Evolutionary conservation across 73 alveolate species (phyloP), one percentile per base, ranked within the genome.

Genomic region (Blepharisma stoltei): DNA sequence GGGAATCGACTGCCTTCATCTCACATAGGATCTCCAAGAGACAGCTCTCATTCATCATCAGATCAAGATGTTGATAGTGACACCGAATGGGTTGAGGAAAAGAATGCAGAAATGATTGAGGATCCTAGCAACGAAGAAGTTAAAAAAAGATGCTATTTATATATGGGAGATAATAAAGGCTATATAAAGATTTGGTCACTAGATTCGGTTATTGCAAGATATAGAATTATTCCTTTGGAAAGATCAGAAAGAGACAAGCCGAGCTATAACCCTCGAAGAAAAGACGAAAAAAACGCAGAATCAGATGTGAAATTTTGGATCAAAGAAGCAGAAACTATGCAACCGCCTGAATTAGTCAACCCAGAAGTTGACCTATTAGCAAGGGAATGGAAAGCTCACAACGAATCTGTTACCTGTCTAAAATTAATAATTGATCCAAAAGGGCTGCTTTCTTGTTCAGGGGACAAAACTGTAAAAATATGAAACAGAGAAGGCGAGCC

Each of bases 141-240:
- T 47, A 68, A 68, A 32, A 45, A 70, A 41, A 67, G 78, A 45
- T 53, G 50, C 4, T 68, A 47, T 76, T 66, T 89, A 25, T 92
- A 92, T 68, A 78, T 89, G 46, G 96, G 95, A 20, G 97, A 92
- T 86, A 71, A 88, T 6, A 83, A 89, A 70, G 97, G 97, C 6
- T 89, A 78, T 55, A 79, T 92, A 68, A 92, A 92, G 46, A 79
- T 89, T 7, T 82, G 95, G 93, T 79, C 78, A 70, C 77, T 89
- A 66, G 77, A 91, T 0, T 76, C 66, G 38, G 48, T 84, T 38
- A 37, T 80, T 21, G 47, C 32, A n/a, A 80, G 67, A 46, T 80
- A 81, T 25, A 52, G 66, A 6, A 80, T 84, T 1, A 67, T 45
- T n/a, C 78, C 65, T 1, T 27, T 81, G 23, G 88, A 84, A 20